These are phyloP conservation scores for Davidsoniella eucalypti DNA, from an alignment of 2,329 filamentous ascomycete genomes.

Conservation along the genomic window DNA sequence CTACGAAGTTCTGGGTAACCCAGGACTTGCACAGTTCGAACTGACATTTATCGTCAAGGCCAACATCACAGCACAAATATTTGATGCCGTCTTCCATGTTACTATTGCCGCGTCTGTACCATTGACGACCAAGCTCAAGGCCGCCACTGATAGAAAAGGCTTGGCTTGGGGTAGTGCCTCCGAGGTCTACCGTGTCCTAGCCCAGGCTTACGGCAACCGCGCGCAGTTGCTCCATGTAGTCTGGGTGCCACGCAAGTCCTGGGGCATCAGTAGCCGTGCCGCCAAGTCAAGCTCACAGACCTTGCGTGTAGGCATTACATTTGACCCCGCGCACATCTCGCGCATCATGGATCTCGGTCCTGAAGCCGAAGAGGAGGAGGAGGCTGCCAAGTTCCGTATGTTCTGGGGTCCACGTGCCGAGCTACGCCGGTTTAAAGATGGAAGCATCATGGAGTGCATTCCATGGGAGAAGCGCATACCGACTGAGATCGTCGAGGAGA, in stretches of 20 bases:
- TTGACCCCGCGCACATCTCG: conserved; percentile 54
- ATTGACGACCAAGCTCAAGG: conserved; percentile 11
- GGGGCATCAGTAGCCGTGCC: conserved; percentile 18
- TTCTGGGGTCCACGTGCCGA: conserved; percentile 96
- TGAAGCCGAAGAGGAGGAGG: conserved; percentile 67
- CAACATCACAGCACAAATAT: conserved; percentile 37
- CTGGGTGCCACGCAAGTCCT: conserved; percentile 19
- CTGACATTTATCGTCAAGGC: conserved; percentile 59
- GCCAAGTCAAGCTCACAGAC: conserved; percentile 1
- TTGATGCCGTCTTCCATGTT: conserved; percentile 30
- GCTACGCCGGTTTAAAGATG: conserved; percentile 84
- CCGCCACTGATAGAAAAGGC: conserved; percentile 21
- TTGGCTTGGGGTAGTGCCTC: conserved; percentile 29
- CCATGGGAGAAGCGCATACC: conserved; percentile 58
- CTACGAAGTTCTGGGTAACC: conserved; percentile 57
- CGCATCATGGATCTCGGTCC: conserved; percentile 81
- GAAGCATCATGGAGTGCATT: conserved; percentile 80
- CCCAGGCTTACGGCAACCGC: conserved; percentile 59
- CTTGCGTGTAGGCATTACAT: conserved; percentile 43
- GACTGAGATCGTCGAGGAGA: conserved; percentile 59
- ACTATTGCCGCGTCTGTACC: conserved; percentile 20
- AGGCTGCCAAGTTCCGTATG: conserved; percentile 62
- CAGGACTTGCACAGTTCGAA: conserved; percentile 63
- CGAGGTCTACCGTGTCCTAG: conserved; percentile 48
- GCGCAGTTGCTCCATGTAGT: conserved; percentile 49